These are phyloP conservation scores for Nemania abortiva DNA, from an alignment of 2,329 filamentous ascomycete genomes.

Conservation along the genomic window DNA sequence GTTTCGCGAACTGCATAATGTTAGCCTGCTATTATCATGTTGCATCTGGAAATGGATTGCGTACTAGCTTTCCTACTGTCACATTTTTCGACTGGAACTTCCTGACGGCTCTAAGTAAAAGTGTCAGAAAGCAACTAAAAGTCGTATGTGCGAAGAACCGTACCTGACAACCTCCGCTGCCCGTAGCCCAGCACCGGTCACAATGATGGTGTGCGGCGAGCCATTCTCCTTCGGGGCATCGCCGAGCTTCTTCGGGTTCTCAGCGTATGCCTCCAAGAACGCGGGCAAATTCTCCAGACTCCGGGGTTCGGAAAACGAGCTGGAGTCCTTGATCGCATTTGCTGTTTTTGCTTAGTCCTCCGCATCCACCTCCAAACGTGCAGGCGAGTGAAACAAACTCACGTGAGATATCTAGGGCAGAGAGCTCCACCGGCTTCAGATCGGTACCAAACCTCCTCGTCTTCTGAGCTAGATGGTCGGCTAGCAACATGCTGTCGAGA, in stretches of 20 bases:
- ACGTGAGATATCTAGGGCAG: conserved; percentile 85
- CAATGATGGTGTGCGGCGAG: conserved; percentile 85
- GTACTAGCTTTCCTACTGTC: conserved; percentile 82
- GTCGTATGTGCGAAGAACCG: conserved; percentile 26
- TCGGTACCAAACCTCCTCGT: conserved; percentile 83
- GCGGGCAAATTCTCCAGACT: conserved; percentile 78
- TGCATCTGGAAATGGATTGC: not conserved
- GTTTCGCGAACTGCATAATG: conserved; percentile 81
- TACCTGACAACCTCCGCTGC: conserved; percentile 86
- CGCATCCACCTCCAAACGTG: not conserved
- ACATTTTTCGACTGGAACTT: conserved; percentile 83
- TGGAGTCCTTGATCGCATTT: conserved; percentile 82
- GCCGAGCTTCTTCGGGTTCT: conserved; percentile 69
- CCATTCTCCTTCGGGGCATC: conserved; percentile 76
- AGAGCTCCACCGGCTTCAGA: conserved; percentile 84
- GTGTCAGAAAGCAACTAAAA: not conserved
- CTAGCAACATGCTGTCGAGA: conserved; percentile 85
- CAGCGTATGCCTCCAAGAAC: conserved; percentile 78
- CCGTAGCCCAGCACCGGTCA: conserved; percentile 86
- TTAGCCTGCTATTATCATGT: conserved; percentile 30
- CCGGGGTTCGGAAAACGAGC: conserved; percentile 75
- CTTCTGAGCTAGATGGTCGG: conserved; percentile 86
- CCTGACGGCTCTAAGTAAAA: conserved; percentile 70
- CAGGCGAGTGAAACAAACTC: conserved; percentile 50
- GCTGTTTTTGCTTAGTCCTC: conserved; percentile 60